A percentile compares a stretch with the other conserved stretches of the same genome.
These are phyloP conservation scores for Pisolithus thermaeus DNA, from an alignment of 1,284 basidiomycete species.

Conservation along the genomic window DNA sequence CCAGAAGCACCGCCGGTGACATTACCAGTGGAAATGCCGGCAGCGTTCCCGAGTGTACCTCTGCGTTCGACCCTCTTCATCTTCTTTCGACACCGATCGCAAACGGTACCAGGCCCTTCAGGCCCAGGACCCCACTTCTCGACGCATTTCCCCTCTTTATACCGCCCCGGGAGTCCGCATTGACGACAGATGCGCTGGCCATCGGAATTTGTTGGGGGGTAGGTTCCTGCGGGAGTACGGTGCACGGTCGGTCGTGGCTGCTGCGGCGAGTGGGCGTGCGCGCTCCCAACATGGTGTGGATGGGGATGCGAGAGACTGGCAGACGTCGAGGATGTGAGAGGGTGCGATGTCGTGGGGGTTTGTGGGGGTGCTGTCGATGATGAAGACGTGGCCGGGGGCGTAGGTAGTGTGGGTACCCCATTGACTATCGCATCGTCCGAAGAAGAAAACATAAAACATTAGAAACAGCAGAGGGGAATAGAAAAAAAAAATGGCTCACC, in stretches of 20 bases:
- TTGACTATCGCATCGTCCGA: not conserved
- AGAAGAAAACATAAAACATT: not conserved
- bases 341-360: slow-evolving; percentile 10
- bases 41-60: slow-evolving; percentile 48
- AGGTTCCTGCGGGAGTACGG: not conserved
- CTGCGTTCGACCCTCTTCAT: slow-evolving; percentile 79
- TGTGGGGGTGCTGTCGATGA: slow-evolving; percentile 10
- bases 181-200: slow-evolving; percentile 72
- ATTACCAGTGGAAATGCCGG: slow-evolving; percentile 13
- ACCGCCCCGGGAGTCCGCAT: slow-evolving; percentile 61
- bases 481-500: slow-evolving; percentile 8
- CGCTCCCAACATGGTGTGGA: slow-evolving; percentile 4
- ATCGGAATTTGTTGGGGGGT: slow-evolving; percentile 44
- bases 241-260: slow-evolving; percentile 33
- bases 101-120: slow-evolving; percentile 76
- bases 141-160: slow-evolving; percentile 80
- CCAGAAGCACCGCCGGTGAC: not conserved
- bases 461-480: not conserved
- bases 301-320: slow-evolving; percentile 10
- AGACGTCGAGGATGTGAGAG: slow-evolving; percentile 10
- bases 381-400: not conserved
- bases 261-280: slow-evolving; percentile 7
- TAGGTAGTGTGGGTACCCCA: not conserved
- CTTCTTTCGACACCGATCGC: slow-evolving; percentile 80
- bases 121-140: slow-evolving; percentile 85